phyloP scores from a whole-genome alignment of 257 asterid species.

The Voacanga thouarsii region DNA sequence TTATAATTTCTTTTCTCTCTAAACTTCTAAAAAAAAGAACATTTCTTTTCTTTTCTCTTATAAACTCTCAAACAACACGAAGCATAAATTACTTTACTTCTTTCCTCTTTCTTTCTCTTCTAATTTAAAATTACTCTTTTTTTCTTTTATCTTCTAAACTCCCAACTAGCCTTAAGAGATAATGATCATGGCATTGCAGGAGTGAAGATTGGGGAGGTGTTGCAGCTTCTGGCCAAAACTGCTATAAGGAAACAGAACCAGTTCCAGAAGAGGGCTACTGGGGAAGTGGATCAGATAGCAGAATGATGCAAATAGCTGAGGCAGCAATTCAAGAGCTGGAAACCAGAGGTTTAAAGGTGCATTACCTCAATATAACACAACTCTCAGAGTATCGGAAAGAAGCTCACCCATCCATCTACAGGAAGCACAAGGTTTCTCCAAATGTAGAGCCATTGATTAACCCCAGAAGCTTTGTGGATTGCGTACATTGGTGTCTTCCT shows the following conservation, averaged over 20 bases:
- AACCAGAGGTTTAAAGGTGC: conserved; percentile 26
- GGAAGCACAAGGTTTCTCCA: conserved; percentile 27
- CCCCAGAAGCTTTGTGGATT: conserved; percentile 34
- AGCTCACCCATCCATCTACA: conserved; percentile 40
- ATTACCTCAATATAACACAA: conserved; percentile 36
- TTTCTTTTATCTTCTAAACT: too few species aligned
- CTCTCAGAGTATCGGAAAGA: conserved; percentile 42
- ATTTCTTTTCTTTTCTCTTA: too few species aligned
- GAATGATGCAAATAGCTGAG: conserved; percentile 31
- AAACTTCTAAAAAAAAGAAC: too few species aligned
- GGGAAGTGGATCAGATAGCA: conserved; percentile 25
- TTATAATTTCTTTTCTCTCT: too few species aligned
- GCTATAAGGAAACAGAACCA: conserved; percentile 39
- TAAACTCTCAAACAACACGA: too few species aligned
- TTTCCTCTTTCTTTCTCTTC: too few species aligned
- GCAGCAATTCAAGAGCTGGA: conserved; percentile 17
- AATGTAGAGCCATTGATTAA: conserved; percentile 18
- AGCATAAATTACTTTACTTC: too few species aligned
- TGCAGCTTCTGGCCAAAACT: conserved; percentile 20
- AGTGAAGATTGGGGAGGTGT: conserved; percentile 31
- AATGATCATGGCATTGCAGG: conserved; percentile 2
- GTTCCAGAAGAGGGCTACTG: conserved; percentile 16
- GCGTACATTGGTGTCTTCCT: conserved; percentile 48
- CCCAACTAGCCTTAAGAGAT: too few species aligned
- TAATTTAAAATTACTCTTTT: too few species aligned